Evolutionary conservation across 768 basidiomycete species (phyloP), one percentile per base, ranked within the genome.

Genomic region (Suillus decipiens): DNA sequence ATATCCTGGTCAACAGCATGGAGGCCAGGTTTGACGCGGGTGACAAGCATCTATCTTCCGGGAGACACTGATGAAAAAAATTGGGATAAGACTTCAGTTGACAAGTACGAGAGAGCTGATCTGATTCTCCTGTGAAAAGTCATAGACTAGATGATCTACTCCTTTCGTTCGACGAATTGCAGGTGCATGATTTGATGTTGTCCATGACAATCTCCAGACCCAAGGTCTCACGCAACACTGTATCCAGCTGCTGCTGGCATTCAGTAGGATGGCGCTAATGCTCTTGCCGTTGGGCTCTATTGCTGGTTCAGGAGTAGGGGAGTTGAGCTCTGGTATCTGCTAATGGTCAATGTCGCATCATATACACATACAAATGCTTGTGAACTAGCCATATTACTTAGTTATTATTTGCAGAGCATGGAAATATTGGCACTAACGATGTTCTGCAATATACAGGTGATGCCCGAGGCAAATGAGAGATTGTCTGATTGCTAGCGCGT

Each of bases 81-180:
- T 69, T 83, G 80, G 41, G 77, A 75, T 36, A 78, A 75, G 4
- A 85, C 68, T 68, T 85, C 84, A 1, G 78, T 50, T 6, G 84
- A 83, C 8, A 85, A 71, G 15, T 68, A 64, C 56, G 74, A 69
- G 62, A 84, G 79, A 42, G 67, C 66, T 9, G 71, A 69, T 33
- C 69, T 37, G 1, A 76, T 66, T 2, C 71, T 66, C 17, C 41
- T 64, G 56, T 76, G 72, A 2, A 41, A 58, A 4, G 64, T 41
- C 60, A 74, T 66, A 14, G 70, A 73, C 22, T 43, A 17, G 1
- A 41, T 22, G 17, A 73, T n/a, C n/a, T n/a, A n/a, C n/a, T n/a
- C n/a, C n/a, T n/a, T n/a, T 62, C 53, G 66, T n/a, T 64, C 66
- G 31, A 61, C 39, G 36, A 72, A 63, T 2, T 61, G 66, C 34